Evolutionary conservation across 345 rosid species (phyloP), one percentile per base, ranked within the genome.

Genomic region (Aquilaria yunnanensis): DNA sequence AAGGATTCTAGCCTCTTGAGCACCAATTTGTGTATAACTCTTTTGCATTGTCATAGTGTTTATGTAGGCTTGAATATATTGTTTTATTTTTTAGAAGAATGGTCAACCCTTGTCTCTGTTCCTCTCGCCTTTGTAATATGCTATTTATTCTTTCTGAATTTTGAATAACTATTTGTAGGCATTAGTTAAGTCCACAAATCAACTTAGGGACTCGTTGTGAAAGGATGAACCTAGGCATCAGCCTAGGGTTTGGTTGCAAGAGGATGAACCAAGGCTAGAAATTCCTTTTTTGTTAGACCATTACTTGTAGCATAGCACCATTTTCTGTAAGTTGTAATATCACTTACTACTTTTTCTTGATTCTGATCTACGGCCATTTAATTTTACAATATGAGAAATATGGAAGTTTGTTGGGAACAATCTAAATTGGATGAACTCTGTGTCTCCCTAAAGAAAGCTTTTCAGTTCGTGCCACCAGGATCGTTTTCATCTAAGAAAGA

Each of bases 231-330:
- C 23, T 23, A 23, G 23, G 23, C 1, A 23, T 23, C 23, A 23
- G 23, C 23, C 23, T 23, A 23, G 23, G 23, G 23, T 23, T 23
- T 23, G 23, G 78, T 88, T 91, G 70, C 83, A 96, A 9, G 89
- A 81, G 80, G 99, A 91, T 78, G 97, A 95, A 68, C 91, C 92
- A 45, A 95, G 87, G 77, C 72, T 91, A 74, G 99, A 96, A 34
- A 72, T 89, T 63, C 96, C 97, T 16, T 88, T 91, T 72, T 76
- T 95, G 75, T 23, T 23, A 23, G 23, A 23, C 23, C 1, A 23
- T 73, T 95, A 63, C 96, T 95, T 74, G 72, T 95, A 51, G 96
- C 97, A 55, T 97, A 95, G 70, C 96, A 95, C 67, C 93, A 96
- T 65, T 87, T 97, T 57, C 72, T 91, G 99, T 91, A 85, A 81